A percentile compares a stretch with the other conserved stretches of the same genome.
These are phyloP conservation scores for Nakaseomyces delphensis DNA, from an alignment of 1,139 yeast species.

Conservation along the genomic window DNA sequence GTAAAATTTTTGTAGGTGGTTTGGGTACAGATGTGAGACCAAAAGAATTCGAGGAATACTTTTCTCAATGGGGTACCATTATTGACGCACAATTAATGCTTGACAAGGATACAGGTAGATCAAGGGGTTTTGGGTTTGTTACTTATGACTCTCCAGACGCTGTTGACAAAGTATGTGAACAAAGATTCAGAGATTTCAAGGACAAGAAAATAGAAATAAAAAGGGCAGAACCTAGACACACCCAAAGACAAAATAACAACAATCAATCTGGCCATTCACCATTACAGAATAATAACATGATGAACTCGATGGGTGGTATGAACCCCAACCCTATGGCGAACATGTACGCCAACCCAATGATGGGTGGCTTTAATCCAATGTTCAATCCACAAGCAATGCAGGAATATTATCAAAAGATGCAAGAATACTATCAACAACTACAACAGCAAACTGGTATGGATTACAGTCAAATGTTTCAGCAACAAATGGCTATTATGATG, in stretches of 20 bases:
- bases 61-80: conserved; percentile 83
- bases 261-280: conserved; percentile 10
- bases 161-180: conserved; percentile 82
- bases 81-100: conserved; percentile 97
- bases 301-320: conserved; percentile 15
- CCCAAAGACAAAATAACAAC: conserved; percentile 36
- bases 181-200: conserved; percentile 72
- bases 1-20: conserved; percentile 97
- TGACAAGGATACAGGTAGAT: conserved; percentile 95
- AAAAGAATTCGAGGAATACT: conserved; percentile 78
- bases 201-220: conserved; percentile 93
- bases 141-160: conserved; percentile 95
- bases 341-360: conserved; percentile 31
- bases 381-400: conserved; percentile 81
- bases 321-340: conserved; percentile 15
- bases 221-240: conserved; percentile 91
- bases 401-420: conserved; percentile 83
- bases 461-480: conserved; percentile 33
- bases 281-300: conserved; percentile 15
- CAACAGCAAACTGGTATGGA: conserved; percentile 40
- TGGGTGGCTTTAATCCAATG: conserved; percentile 60
- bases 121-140: conserved; percentile 96
- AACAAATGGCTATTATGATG: conserved; percentile 43
- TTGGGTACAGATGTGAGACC: conserved; percentile 94
- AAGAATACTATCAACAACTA: conserved; percentile 61